A percentile compares a stretch with the other conserved stretches of the same genome.
These are phyloP conservation scores for Saitozyma sp. DNA, from an alignment of 768 basidiomycete genomes.

Conservation along the genomic window DNA sequence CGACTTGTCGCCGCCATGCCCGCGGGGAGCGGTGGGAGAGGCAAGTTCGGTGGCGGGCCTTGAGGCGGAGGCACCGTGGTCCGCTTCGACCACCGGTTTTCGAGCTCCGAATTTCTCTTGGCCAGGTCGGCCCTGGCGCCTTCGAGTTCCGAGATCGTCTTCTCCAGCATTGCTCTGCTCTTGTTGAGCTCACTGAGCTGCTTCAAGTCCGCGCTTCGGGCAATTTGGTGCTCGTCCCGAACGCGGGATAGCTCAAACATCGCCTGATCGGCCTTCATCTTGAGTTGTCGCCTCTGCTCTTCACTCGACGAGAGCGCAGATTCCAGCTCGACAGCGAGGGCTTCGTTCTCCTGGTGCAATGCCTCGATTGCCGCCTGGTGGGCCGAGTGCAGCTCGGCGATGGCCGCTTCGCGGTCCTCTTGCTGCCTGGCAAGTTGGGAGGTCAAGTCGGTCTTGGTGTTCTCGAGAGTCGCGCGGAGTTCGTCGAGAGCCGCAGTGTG, in stretches of 20 bases:
- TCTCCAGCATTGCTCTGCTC: constrained; percentile 26
- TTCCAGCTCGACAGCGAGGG: constrained; percentile 33
- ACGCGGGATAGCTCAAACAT: constrained; percentile 38
- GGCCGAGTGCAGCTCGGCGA: constrained; percentile 5
- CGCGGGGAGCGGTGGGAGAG: constrained; percentile 31
- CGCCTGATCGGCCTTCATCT: constrained; percentile 43
- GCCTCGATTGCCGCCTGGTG: constrained; percentile 16
- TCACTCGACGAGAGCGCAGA: constrained; percentile 23
- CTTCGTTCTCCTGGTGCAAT: constrained; percentile 23
- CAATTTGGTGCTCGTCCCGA: constrained; percentile 33
- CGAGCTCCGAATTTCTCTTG: constrained; percentile 23
- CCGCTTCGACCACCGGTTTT: constrained; percentile 17
- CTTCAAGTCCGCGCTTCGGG: constrained; percentile 26
- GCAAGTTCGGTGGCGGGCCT: constrained; percentile 38
- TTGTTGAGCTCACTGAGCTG: constrained; percentile 27
- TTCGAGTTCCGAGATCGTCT: constrained; percentile 23
- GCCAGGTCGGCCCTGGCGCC: constrained; percentile 19
- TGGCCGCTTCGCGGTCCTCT: constrained; percentile 11
- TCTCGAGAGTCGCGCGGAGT: constrained; percentile 16
- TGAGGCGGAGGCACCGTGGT: constrained; percentile 25
- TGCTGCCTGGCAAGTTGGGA: background rate
- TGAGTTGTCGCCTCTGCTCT: constrained; percentile 38
- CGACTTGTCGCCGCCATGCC: background rate
- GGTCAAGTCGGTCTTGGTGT: constrained; percentile 9
- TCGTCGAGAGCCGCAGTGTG: background rate